Base-by-base conservation (phyloP, 1,284 basidiomycete species). In the Sporisorium graminicola region DNA sequence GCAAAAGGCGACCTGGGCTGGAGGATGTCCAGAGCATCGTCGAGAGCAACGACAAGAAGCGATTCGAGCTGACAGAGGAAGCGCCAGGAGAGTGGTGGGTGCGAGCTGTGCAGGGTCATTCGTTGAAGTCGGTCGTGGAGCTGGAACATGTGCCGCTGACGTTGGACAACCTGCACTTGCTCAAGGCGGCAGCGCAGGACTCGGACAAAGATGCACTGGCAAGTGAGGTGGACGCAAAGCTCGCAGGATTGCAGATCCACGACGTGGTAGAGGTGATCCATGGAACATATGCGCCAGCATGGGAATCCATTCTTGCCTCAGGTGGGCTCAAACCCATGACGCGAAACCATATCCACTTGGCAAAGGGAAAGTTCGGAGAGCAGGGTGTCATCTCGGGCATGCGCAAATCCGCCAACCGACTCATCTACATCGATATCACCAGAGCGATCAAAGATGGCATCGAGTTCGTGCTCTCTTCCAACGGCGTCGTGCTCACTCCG, bases 21-120 rank as follows among this genome's bases (percentile, higher is more conserved):
- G 55, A 74, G 12, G 83, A 85, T 50, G 74, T 85, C 10, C 20
- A 46, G 50, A 24, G 24, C 12, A 62, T 82, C 6, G 82, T 82
- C 5, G 53, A 66, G 35, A 54, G 54, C 16, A 82, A 81, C 58
- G 83, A 77, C 43, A 85, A 85, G 66, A 80, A 84, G 63, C 55
- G 84, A 7, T 85, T 83, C 63, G 80, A 83, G 52, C 27, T 79
- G 24, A 35, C 6, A 65, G 81, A 10, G 85, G 88, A 70, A 24
- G 37, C 22, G 5, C 46, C 49, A 8, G 57, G 33, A 14, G 60
- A 62, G 26, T 95, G 91, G 90, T 57, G 78, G 54, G 65, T 84
- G 26, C 95, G 94, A 52, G 96, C 96, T 0, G 94, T 94, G 71
- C 96, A 98, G 86, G 97, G 96, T 0, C 96, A 98, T 87, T 93